phyloP scores from a whole-genome alignment of 2,329 filamentous ascomycete genomes.

The Colletotrichum magnum region DNA sequence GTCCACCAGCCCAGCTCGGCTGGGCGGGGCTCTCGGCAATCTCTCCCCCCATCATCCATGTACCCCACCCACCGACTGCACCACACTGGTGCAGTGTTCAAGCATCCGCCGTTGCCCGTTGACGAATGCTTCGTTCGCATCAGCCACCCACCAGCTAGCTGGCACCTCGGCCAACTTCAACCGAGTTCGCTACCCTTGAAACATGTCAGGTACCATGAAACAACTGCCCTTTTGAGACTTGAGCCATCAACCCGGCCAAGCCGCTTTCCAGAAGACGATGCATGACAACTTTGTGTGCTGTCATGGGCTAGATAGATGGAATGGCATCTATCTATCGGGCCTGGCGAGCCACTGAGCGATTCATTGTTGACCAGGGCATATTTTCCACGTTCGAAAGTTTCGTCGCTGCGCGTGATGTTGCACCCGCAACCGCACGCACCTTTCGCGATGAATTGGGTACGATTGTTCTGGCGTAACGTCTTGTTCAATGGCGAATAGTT shows the following conservation, averaged over 20 bases:
- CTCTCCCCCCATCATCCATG: too few relatives aligned
- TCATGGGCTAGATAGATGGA: constrained; percentile 16
- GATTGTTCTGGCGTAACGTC: not conserved
- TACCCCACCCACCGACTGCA: too few relatives aligned
- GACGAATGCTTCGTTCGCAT: not conserved
- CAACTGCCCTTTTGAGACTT: constrained; percentile 17
- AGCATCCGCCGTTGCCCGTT: not conserved
- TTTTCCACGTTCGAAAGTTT: not conserved
- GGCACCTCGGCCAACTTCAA: constrained; percentile 14
- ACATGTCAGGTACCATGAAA: constrained; percentile 38
- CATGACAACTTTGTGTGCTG: constrained; percentile 1
- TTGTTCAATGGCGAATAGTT: not conserved
- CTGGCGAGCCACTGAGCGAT: not conserved
- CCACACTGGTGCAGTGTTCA: not conserved
- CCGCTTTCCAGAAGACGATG: constrained; percentile 5
- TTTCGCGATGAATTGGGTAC: not conserved
- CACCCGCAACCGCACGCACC: constrained; percentile 1
- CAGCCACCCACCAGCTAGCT: constrained; percentile 15
- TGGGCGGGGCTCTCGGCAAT: too few relatives aligned
- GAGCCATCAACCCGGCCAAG: constrained; percentile 2
- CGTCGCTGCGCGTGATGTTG: not conserved
- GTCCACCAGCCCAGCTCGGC: too few relatives aligned
- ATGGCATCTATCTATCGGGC: constrained; percentile 1
- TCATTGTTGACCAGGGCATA: not conserved
- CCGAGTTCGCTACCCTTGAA: constrained; percentile 33